A percentile compares a stretch with the other conserved stretches of the same genome.
These are phyloP conservation scores for Penicillium longicatenatum DNA, from an alignment of 495 filamentous ascomycete species.

Conservation along the genomic window DNA sequence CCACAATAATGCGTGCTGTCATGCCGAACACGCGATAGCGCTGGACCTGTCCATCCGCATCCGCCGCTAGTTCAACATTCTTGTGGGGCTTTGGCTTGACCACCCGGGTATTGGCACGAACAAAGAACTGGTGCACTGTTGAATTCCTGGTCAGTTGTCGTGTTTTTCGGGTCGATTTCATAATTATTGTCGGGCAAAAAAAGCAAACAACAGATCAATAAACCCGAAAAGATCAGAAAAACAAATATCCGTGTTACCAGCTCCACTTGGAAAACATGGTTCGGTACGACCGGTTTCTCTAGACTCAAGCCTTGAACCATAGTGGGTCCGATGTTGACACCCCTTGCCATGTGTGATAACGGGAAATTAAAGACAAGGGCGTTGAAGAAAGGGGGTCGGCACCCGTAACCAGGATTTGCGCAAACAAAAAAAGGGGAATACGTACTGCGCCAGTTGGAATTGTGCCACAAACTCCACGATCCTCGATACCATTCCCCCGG, in stretches of 20 bases:
- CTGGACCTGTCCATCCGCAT: slow-evolving; percentile 37
- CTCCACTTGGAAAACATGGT: slow-evolving; percentile 9
- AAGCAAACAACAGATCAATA: slow-evolving; percentile 5
- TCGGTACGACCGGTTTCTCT: slow-evolving; percentile 8
- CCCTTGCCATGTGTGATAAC: slow-evolving; percentile 13
- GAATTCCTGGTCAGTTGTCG: slow-evolving; percentile 3
- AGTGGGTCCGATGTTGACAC: not conserved
- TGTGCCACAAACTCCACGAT: slow-evolving; percentile 61
- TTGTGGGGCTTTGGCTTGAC: slow-evolving; percentile 49
- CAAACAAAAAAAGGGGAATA: slow-evolving; percentile 4
- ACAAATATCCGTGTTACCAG: not conserved
- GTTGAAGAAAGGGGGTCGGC: not conserved
- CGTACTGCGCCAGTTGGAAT: slow-evolving; percentile 62
- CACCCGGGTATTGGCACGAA: slow-evolving; percentile 58
- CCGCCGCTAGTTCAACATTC: slow-evolving; percentile 24
- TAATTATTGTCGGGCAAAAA: not conserved
- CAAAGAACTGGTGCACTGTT: slow-evolving; percentile 84
- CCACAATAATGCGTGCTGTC: slow-evolving; percentile 86
- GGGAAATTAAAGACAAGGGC: not conserved
- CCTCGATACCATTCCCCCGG: slow-evolving; percentile 61
- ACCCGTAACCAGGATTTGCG: not conserved
- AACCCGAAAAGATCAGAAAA: slow-evolving; percentile 6
- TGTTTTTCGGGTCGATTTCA: not conserved
- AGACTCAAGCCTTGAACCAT: not conserved
- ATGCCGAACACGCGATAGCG: slow-evolving; percentile 87